Evolutionary conservation across 257 asterid species (phyloP).

Genomic region (Paraleonurus japonicus): DNA sequence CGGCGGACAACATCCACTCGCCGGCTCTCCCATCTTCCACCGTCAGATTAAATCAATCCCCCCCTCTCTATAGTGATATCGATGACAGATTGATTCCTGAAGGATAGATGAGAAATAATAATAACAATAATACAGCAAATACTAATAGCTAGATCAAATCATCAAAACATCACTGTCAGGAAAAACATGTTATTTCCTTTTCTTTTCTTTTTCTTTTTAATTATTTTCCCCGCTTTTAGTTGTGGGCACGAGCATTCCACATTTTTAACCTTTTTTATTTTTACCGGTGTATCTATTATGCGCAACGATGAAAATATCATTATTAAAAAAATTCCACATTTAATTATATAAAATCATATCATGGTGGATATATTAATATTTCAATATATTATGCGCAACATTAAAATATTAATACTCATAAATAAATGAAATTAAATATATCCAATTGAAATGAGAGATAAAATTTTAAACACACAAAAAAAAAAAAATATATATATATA

Average conservation of each 20-base stretch:
- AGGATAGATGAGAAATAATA: constrained; percentile 4
- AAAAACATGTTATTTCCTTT: constrained; percentile 27
- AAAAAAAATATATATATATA: too few species aligned
- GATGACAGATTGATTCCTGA: not conserved
- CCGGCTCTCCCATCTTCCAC: constrained; percentile 68
- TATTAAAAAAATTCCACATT: too few species aligned
- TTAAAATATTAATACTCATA: too few species aligned
- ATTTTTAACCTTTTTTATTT: not conserved
- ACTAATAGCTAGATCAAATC: constrained; percentile 38
- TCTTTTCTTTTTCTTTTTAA: not conserved
- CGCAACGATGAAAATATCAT: too few species aligned
- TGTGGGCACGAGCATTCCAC: constrained; percentile 23
- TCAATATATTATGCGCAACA: too few species aligned
- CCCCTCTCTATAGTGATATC: constrained; percentile 18
- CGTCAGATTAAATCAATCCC: constrained; percentile 34
- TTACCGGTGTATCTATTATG: not conserved
- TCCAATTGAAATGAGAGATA: too few species aligned
- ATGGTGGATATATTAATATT: too few species aligned
- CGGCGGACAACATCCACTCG: constrained; percentile 83
- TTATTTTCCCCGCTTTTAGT: constrained; percentile 27
- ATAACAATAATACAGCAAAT: not conserved
- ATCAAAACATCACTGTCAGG: constrained; percentile 41
- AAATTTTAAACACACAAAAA: too few species aligned
- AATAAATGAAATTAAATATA: too few species aligned
- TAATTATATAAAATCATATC: too few species aligned